phyloP scores from a whole-genome alignment of 2,329 filamentous ascomycete species.

The Gnomoniopsis sp. region DNA sequence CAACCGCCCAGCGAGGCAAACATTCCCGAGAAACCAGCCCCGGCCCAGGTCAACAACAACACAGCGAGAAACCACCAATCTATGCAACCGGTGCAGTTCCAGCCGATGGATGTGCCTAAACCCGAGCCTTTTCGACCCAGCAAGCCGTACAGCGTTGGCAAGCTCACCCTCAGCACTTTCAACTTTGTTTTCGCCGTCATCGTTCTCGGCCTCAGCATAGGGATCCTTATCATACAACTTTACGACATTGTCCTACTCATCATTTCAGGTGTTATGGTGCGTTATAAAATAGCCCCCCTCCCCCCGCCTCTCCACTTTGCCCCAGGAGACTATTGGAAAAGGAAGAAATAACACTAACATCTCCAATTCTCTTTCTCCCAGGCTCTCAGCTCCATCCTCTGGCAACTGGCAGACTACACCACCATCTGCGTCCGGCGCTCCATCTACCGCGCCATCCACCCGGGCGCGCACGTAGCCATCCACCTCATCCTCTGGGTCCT shows the following conservation, averaged over 20 bases:
- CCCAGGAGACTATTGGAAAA: too few relatives aligned
- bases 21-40: constrained; percentile 8
- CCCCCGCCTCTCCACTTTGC: too few relatives aligned
- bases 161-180: constrained; percentile 7
- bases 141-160: constrained; percentile 8
- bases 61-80: not conserved
- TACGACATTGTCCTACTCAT: not conserved
- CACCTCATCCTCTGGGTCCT: constrained; percentile 40
- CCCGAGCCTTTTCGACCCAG: constrained; percentile 2
- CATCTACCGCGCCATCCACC: constrained; percentile 34
- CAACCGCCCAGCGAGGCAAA: not conserved
- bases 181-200: constrained; percentile 14
- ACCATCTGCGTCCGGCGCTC: constrained; percentile 31
- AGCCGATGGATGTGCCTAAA: constrained; percentile 5
- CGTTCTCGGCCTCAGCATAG: constrained; percentile 5
- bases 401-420: constrained; percentile 37
- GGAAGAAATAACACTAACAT: too few relatives aligned
- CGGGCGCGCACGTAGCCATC: constrained; percentile 40
- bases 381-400: constrained; percentile 34
- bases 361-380: constrained; percentile 23
- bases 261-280: not conserved
- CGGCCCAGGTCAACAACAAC: constrained; percentile 1
- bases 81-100: not conserved
- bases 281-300: not conserved
- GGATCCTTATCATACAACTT: not conserved